Conservation (phyloP, 805 yeast species). For the Candida orba region DNA sequence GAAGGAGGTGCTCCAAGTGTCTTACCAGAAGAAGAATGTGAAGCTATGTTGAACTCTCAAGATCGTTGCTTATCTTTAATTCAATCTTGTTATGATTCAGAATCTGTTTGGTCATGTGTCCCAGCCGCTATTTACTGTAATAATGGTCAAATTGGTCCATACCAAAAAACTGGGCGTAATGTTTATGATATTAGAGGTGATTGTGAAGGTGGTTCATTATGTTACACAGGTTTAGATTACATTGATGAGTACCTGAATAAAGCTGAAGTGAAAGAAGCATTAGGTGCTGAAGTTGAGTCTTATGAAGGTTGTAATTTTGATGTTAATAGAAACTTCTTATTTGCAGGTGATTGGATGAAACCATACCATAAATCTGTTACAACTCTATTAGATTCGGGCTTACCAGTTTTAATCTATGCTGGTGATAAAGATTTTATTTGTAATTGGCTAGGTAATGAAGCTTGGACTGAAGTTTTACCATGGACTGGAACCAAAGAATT, state of each 20-base stretch:
- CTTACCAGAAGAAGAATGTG: constrained; percentile 73
- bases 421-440: constrained; percentile 96
- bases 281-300: constrained; percentile 84
- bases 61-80: constrained; percentile 76
- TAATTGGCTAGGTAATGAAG: constrained; percentile 92
- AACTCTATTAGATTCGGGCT: constrained; percentile 57
- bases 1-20: constrained; percentile 80
- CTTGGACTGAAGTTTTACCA: constrained; percentile 72
- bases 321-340: constrained; percentile 70
- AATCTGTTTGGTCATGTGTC: constrained; percentile 76
- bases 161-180: constrained; percentile 78
- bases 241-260: constrained; percentile 74
- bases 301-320: constrained; percentile 74
- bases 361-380: constrained; percentile 77
- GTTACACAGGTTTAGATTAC: constrained; percentile 74
- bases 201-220: constrained; percentile 65
- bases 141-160: constrained; percentile 74
- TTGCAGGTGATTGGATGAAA: constrained; percentile 89
- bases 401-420: constrained; percentile 86
- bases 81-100: constrained; percentile 67
- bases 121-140: constrained; percentile 91
- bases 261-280: constrained; percentile 66
- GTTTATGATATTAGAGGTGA: constrained; percentile 82
- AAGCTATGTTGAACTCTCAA: constrained; percentile 54
- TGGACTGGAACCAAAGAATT: constrained; percentile 56